Evolutionary conservation across 2,329 filamentous ascomycete species (phyloP).

Genomic region (Amauroascus verrucosus): DNA sequence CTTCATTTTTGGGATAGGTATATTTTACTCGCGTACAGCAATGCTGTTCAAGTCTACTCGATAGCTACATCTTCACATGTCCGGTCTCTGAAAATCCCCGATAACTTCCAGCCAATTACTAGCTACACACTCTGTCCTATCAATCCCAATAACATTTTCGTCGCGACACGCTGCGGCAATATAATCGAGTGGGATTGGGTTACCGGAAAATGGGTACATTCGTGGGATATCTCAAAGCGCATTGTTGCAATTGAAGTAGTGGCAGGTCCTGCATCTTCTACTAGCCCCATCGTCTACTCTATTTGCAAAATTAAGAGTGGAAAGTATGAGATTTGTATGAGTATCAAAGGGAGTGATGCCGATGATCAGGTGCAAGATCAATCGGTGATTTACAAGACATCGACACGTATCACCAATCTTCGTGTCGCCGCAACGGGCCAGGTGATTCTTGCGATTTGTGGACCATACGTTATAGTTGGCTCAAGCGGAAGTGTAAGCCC

Average conservation of each 20-base stretch:
- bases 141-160: constrained; percentile 44
- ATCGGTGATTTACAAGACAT: constrained; percentile 24
- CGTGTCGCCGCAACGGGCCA: constrained; percentile 25
- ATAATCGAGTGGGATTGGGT: constrained; percentile 52
- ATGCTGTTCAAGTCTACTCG: constrained; percentile 70
- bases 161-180: constrained; percentile 42
- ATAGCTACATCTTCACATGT: constrained; percentile 70
- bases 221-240: constrained; percentile 35
- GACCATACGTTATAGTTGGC: constrained; percentile 51
- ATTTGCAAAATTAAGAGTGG: constrained; percentile 29
- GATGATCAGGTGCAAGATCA: constrained; percentile 17
- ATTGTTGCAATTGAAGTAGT: constrained; percentile 26
- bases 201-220: constrained; percentile 35
- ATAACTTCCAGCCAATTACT: constrained; percentile 39
- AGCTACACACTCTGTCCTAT: constrained; percentile 44
- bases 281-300: constrained; percentile 31
- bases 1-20: constrained; percentile 41
- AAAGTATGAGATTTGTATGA: constrained; percentile 29
- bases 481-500: constrained; percentile 22
- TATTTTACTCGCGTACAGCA: constrained; percentile 64
- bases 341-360: neutral
- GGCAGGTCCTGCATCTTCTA: constrained; percentile 18
- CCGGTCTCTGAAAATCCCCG: constrained; percentile 54
- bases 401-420: constrained; percentile 23
- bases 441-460: constrained; percentile 32